Conservation (phyloP, 805 yeast species). For the Candida dendrica region DNA sequence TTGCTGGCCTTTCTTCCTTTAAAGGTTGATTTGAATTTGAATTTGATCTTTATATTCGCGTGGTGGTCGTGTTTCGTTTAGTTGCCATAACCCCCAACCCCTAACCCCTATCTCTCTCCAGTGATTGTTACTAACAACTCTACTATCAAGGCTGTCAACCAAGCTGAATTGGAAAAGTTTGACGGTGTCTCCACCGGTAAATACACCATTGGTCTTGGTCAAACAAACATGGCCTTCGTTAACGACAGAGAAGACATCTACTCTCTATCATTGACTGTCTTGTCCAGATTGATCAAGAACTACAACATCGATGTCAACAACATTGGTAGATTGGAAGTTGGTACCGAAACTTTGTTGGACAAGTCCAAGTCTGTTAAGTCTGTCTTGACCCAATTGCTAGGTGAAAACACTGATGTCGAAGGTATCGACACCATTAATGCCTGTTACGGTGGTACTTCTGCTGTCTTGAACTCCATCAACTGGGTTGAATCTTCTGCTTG, state of each 20-base stretch:
- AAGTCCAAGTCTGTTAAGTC: slow-evolving; percentile 96
- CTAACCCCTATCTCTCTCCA: too few relatives aligned
- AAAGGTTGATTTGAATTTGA: neutral
- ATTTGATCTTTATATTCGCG: neutral
- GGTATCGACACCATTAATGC: slow-evolving; percentile 96
- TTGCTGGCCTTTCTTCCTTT: too few relatives aligned
- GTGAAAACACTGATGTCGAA: slow-evolving; percentile 84
- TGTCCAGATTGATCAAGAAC: slow-evolving; percentile 68
- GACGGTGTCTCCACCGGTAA: slow-evolving; percentile 91
- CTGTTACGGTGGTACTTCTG: slow-evolving; percentile 97
- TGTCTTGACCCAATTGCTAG: slow-evolving; percentile 89
- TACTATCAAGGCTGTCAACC: slow-evolving; percentile 58
- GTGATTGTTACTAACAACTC: neutral
- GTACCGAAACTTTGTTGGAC: slow-evolving; percentile 94
- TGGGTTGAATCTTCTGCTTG: slow-evolving; percentile 95
- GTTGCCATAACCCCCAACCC: too few relatives aligned
- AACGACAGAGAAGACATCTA: slow-evolving; percentile 96
- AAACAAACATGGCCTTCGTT: slow-evolving; percentile 95
- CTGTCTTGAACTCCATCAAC: slow-evolving; percentile 86
- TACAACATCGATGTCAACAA: slow-evolving; percentile 73
- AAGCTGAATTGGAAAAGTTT: slow-evolving; percentile 74
- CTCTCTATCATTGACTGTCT: slow-evolving; percentile 88
- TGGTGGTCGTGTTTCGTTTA: neutral
- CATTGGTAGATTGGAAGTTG: slow-evolving; percentile 95
- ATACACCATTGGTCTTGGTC: slow-evolving; percentile 97